phyloP scores from a whole-genome alignment of 2,329 filamentous ascomycete genomes.

The Rutstroemia sp. region DNA sequence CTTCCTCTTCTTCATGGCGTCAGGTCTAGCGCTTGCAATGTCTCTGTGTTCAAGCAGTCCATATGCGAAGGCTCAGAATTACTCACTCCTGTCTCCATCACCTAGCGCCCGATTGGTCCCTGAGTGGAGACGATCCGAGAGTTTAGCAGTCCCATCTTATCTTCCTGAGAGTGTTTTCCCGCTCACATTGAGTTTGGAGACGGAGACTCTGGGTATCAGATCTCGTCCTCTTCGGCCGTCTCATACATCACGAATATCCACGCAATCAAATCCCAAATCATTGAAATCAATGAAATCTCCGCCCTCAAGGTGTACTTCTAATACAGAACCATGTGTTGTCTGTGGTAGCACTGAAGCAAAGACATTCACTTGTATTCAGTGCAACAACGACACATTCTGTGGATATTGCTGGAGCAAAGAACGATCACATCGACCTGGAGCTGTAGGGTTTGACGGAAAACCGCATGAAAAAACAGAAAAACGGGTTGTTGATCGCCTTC shows the following conservation, averaged over 20 bases:
- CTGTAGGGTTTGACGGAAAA: conserved; percentile 22
- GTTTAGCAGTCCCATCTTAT: not conserved
- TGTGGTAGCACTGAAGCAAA: not conserved
- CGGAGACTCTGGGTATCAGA: not conserved
- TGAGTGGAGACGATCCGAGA: not conserved
- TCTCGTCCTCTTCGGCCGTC: not conserved
- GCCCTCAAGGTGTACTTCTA: not conserved
- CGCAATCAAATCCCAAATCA: not conserved
- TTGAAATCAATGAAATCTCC: not conserved
- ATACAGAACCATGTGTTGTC: not conserved
- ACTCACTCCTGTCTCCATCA: not conserved
- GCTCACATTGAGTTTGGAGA: not conserved
- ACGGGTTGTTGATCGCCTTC: conserved; percentile 23
- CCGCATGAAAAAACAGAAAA: conserved; percentile 32
- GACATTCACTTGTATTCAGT: not conserved
- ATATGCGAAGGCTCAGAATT: not conserved
- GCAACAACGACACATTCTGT: conserved; percentile 10
- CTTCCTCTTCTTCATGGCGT: too few species aligned
- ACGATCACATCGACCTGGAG: conserved; percentile 11
- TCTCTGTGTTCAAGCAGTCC: not conserved
- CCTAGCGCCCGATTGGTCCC: not conserved
- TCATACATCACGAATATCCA: not conserved
- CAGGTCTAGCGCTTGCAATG: not conserved
- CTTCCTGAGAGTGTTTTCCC: not conserved
- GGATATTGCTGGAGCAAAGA: conserved; percentile 13